Base-by-base conservation (phyloP, 2,329 filamentous ascomycete genomes). In the Mariannaea elegans region DNA sequence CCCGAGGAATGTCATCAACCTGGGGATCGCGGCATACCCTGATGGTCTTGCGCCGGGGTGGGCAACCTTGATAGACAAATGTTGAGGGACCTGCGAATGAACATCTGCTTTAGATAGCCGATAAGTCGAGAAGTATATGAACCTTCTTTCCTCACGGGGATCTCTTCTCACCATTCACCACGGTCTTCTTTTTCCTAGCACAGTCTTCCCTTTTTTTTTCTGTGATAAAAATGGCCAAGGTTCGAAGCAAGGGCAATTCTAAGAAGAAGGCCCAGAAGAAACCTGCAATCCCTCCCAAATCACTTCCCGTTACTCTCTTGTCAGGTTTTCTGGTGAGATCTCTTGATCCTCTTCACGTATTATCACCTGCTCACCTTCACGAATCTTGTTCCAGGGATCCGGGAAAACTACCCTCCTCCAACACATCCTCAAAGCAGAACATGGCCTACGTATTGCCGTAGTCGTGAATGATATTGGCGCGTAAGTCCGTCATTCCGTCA, bases 401-500 rank as follows among this genome's bases (percentile, higher is more conserved):
- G 90, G 90, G 1, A 92, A 92, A 72, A 91, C 89, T 0, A 91
- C 90, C 0, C 80, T 92, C 0, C 80, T 92, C 0, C 84, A 90
- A 60, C 85, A 91, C 60, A 89, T 92, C 49, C 82, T 92, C 5
- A 84, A 84, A 32, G 87, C 85, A 1, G 81, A 90, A 4, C 89
- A 92, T 73, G 87, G 88, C 1, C 79, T 91, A 8, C 82, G 84
- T 1, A 90, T 92, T 57, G 90, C 88, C 1, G 85, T 92, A 13
- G 89, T 92, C 19, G 89, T 92, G 34, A 92, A 92, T 65, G 90
- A 92, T 60, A 90, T 92, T 76, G 85, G 85, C 61, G 81, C 82
- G 82, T 84, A 48, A 65, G 80, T 74, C 1, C 8, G 1, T 2
- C 32, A 36, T n/a, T n/a, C 19, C 16, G 1, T 13, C 3, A 13